These are phyloP conservation scores for Sclerotiophoma versabilis DNA, from an alignment of 2,329 filamentous ascomycete species.

Conservation along the genomic window DNA sequence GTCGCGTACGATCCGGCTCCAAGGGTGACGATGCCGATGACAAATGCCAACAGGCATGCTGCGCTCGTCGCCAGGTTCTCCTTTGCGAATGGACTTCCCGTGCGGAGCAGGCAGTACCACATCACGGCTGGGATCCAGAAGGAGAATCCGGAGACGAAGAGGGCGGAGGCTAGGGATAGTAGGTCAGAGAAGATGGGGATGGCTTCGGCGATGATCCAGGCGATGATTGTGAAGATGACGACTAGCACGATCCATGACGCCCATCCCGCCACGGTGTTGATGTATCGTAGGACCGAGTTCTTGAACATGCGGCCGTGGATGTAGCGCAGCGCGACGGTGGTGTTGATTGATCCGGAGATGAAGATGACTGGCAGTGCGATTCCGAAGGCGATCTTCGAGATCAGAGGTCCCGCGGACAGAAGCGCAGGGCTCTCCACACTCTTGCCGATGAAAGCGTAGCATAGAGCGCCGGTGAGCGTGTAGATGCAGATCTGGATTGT, in stretches of 20 bases:
- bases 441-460: slow-evolving; percentile 22
- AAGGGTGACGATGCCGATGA: slow-evolving; percentile 18
- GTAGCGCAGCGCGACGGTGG: slow-evolving; percentile 24
- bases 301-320: slow-evolving; percentile 26
- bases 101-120: slow-evolving; percentile 19
- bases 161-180: slow-evolving; percentile 20
- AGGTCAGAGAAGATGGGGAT: slow-evolving; percentile 24
- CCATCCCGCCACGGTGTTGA: slow-evolving; percentile 22
- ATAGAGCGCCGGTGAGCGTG: slow-evolving; percentile 20
- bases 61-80: slow-evolving; percentile 16
- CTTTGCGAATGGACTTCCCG: slow-evolving; percentile 13
- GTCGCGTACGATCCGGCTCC: slow-evolving; percentile 21
- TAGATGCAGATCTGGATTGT: slow-evolving; percentile 22
- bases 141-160: slow-evolving; percentile 22
- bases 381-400: slow-evolving; percentile 20
- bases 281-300: slow-evolving; percentile 19
- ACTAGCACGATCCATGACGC: slow-evolving; percentile 20
- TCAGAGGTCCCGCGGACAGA: slow-evolving; percentile 14
- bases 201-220: slow-evolving; percentile 23
- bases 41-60: slow-evolving; percentile 16
- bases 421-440: slow-evolving; percentile 15
- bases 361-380: slow-evolving; percentile 22
- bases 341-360: slow-evolving; percentile 23
- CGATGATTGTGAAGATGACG: slow-evolving; percentile 22
- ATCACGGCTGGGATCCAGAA: slow-evolving; percentile 23